Conservation (phyloP, 176 grass and related monocot species). For the Paspalum vaginatum region DNA sequence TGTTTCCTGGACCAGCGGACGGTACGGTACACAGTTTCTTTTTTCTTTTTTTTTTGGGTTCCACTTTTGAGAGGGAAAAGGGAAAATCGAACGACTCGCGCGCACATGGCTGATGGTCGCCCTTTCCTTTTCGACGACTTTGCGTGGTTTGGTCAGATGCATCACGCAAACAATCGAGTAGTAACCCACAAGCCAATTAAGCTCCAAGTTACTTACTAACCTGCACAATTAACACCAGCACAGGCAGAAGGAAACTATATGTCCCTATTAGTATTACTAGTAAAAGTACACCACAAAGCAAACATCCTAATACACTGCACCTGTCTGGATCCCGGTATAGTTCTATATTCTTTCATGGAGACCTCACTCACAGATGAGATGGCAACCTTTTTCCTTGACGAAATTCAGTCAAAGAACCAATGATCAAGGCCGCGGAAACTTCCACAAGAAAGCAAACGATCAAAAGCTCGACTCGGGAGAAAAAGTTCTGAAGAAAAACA, state of each 20-base stretch:
- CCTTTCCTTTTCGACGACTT: not conserved
- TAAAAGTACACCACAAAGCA: not conserved
- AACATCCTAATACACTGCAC: not conserved
- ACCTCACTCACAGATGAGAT: not conserved
- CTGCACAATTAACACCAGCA: not conserved
- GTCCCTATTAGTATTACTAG: not conserved
- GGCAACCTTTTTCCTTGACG: not conserved
- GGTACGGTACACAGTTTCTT: slow-evolving; percentile 21
- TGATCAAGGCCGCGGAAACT: slow-evolving; percentile 26
- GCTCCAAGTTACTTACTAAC: not conserved
- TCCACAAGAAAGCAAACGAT: slow-evolving; percentile 25
- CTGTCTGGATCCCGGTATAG: slow-evolving; percentile 4
- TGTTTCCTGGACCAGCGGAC: slow-evolving; percentile 40
- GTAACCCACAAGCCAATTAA: slow-evolving; percentile 18
- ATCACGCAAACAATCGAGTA: slow-evolving; percentile 1
- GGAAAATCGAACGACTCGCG: no score
- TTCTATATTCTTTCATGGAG: no score
- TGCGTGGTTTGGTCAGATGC: not conserved
- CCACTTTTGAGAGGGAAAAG: no score
- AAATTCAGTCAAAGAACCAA: not conserved
- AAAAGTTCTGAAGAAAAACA: not conserved
- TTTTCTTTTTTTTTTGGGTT: not conserved
- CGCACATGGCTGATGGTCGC: slow-evolving; percentile 28
- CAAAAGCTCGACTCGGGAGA: not conserved
- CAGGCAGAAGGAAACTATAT: no score